phyloP scores from a whole-genome alignment of 192 early-diverging fungal genomes.

The Irineochytrium annulatum region DNA sequence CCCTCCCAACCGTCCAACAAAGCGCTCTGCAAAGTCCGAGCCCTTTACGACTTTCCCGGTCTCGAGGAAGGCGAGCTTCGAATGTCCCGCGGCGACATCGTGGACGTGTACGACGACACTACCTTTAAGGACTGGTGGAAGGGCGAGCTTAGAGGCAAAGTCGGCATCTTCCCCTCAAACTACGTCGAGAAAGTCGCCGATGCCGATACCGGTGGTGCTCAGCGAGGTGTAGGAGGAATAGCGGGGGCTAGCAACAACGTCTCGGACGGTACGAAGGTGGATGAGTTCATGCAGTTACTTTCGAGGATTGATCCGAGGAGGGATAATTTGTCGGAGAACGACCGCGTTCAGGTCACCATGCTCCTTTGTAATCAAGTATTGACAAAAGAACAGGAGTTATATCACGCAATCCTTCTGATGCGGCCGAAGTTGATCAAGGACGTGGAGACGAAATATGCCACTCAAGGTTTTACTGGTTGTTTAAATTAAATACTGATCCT shows the following conservation, averaged over 20 bases:
- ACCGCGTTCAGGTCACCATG: constrained; percentile 69
- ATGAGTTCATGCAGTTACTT: constrained; percentile 71
- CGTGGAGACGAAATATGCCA: constrained; percentile 76
- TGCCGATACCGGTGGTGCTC: not conserved
- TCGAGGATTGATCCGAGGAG: constrained; percentile 66
- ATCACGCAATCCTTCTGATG: constrained; percentile 74
- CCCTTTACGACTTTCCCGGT: constrained; percentile 89
- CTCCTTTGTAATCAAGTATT: too few relatives aligned
- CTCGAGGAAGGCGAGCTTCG: constrained; percentile 88
- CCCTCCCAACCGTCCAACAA: constrained; percentile 13
- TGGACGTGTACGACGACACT: constrained; percentile 85
- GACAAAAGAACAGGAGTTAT: constrained; percentile 42
- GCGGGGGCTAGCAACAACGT: not conserved
- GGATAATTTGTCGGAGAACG: constrained; percentile 86
- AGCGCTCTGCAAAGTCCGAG: constrained; percentile 74
- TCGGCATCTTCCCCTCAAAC: constrained; percentile 96
- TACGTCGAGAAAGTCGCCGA: constrained; percentile 69
- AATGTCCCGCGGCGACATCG: constrained; percentile 81
- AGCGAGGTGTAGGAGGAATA: constrained; percentile 8
- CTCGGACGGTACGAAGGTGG: constrained; percentile 53
- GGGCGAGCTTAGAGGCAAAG: constrained; percentile 77
- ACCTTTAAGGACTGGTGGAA: constrained; percentile 99
- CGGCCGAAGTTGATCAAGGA: constrained; percentile 82
- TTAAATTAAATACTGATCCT: constrained; percentile 1
- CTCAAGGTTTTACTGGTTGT: constrained; percentile 58